A percentile compares a stretch with the other conserved stretches of the same genome.
Conservation (phyloP, 805 yeast genomes). For the Saturnispora quitensis region DNA sequence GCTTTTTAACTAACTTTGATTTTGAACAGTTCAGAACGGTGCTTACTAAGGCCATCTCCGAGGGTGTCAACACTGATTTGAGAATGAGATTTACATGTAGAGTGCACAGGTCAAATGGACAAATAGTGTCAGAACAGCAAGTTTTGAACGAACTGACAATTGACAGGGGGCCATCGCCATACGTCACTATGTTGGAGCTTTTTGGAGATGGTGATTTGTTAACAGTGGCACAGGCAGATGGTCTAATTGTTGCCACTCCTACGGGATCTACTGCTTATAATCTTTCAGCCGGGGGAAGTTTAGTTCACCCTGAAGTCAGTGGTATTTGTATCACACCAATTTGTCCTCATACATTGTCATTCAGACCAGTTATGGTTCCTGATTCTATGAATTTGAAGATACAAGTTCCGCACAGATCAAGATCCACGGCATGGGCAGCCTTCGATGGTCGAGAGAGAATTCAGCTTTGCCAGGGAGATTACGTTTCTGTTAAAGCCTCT, state of each 20-base stretch:
- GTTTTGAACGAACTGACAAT: conserved; percentile 85
- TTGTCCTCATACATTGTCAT: conserved; percentile 91
- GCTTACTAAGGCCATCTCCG: conserved; percentile 47
- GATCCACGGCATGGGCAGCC: conserved; percentile 94
- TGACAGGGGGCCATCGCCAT: conserved; percentile 92
- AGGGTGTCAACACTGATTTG: conserved; percentile 69
- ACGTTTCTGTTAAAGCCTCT: conserved; percentile 75
- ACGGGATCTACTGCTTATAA: conserved; percentile 97
- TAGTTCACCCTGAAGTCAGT: conserved; percentile 89
- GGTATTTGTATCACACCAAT: conserved; percentile 92
- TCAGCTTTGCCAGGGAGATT: conserved; percentile 75
- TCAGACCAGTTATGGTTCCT: conserved; percentile 85
- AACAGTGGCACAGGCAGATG: conserved; percentile 92
- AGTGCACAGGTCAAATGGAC: conserved; percentile 47
- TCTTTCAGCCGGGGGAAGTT: conserved; percentile 88
- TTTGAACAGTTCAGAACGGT: conserved; percentile 62
- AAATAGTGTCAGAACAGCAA: conserved; percentile 55
- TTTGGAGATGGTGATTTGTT: conserved; percentile 80
- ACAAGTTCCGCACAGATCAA: conserved; percentile 65
- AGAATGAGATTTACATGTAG: conserved; percentile 86
- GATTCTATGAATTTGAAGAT: conserved; percentile 84
- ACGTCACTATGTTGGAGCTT: conserved; percentile 78
- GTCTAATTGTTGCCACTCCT: conserved; percentile 85
- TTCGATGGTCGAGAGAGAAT: conserved; percentile 89
- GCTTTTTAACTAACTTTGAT: conserved; percentile 81